These are phyloP conservation scores for Aeschynomene evenia DNA, from an alignment of 306 rosid species.

Conservation along the genomic window DNA sequence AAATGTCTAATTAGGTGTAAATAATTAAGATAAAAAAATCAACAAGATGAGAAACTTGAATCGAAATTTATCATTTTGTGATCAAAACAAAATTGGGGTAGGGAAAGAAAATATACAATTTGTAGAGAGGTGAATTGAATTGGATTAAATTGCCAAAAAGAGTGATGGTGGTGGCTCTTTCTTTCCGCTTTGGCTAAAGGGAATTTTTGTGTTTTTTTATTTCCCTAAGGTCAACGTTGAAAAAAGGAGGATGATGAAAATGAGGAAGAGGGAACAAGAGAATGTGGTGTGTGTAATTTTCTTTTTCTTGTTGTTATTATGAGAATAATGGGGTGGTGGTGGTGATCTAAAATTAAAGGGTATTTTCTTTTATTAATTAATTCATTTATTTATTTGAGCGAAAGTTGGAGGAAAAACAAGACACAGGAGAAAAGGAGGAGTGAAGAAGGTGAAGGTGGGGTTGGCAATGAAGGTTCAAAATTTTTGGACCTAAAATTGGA, in stretches of 20 bases:
- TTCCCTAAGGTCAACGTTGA: conserved; percentile 28
- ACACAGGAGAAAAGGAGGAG: neutral
- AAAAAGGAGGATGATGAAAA: neutral
- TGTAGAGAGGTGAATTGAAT: neutral
- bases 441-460: neutral
- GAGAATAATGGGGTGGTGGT: neutral
- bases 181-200: conserved; percentile 6
- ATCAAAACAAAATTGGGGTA: neutral
- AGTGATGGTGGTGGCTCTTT: neutral
- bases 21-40: neutral
- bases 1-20: neutral
- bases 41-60: neutral
- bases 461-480: neutral
- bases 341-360: neutral
- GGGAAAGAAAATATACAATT: neutral
- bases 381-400: neutral
- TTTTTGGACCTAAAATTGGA: neutral
- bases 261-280: neutral
- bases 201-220: conserved; percentile 25
- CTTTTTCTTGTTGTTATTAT: too few relatives aligned
- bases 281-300: neutral
- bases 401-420: neutral
- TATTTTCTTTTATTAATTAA: neutral
- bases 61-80: neutral
- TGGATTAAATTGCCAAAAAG: neutral